These are phyloP conservation scores for Dactylonectria estremocensis DNA, from an alignment of 2,329 filamentous ascomycete species.

Conservation along the genomic window DNA sequence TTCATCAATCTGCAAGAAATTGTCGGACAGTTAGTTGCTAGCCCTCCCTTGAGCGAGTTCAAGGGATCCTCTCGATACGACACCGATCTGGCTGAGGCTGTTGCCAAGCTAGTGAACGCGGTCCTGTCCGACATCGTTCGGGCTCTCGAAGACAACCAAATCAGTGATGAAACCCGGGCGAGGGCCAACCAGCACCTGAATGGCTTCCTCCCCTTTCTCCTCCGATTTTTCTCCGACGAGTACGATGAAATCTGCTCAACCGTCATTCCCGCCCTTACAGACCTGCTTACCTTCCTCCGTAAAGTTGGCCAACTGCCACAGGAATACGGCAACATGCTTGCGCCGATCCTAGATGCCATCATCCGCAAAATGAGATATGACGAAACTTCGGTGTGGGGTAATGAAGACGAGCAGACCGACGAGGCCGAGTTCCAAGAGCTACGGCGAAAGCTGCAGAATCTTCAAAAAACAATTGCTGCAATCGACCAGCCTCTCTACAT, in stretches of 20 bases:
- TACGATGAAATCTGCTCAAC: slow-evolving; percentile 98
- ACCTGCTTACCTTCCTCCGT: slow-evolving; percentile 91
- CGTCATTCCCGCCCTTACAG: slow-evolving; percentile 92
- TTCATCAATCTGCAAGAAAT: slow-evolving; percentile 92
- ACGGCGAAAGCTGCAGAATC: slow-evolving; percentile 87
- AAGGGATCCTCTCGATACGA: slow-evolving; percentile 91
- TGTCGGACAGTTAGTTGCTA: slow-evolving; percentile 87
- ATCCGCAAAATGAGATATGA: slow-evolving; percentile 98
- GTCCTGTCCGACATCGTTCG: slow-evolving; percentile 89
- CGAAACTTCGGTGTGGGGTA: slow-evolving; percentile 92
- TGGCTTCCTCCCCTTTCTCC: slow-evolving; percentile 86
- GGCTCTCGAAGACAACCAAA: slow-evolving; percentile 79
- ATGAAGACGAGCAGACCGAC: slow-evolving; percentile 94
- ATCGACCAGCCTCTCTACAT: slow-evolving; percentile 92
- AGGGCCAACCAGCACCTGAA: slow-evolving; percentile 88
- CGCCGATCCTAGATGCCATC: slow-evolving; percentile 91
- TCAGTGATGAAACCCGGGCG: slow-evolving; percentile 75
- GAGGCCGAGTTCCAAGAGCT: slow-evolving; percentile 98
- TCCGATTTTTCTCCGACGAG: slow-evolving; percentile 97
- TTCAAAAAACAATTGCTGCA: slow-evolving; percentile 93
- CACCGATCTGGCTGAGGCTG: slow-evolving; percentile 93
- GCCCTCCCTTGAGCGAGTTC: slow-evolving; percentile 83
- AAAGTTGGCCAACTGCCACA: slow-evolving; percentile 82
- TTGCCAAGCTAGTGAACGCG: slow-evolving; percentile 95
- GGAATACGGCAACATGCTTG: slow-evolving; percentile 86